These are phyloP conservation scores for Wickerhamiella kurtzmanii DNA, from an alignment of 805 yeast species.

Conservation along the genomic window DNA sequence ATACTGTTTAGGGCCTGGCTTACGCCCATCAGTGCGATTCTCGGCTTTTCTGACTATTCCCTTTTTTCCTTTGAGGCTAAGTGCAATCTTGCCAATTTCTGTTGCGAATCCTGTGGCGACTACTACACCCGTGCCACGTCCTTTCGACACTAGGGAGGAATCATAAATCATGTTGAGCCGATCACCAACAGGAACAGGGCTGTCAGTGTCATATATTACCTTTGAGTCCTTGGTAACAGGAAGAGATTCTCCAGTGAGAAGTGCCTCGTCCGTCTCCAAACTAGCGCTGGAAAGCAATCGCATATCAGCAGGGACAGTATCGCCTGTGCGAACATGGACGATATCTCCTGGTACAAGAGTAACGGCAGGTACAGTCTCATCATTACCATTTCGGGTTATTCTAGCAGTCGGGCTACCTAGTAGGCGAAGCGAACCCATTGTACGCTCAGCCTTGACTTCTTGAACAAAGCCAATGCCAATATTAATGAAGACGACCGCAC, in stretches of 20 bases:
- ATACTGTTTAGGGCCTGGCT: constrained; percentile 27
- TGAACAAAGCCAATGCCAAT: constrained; percentile 56
- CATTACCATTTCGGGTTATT: constrained; percentile 48
- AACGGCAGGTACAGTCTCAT: constrained; percentile 43
- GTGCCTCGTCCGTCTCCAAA: constrained; percentile 59
- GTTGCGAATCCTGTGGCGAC: constrained; percentile 56
- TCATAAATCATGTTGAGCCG: constrained; percentile 58
- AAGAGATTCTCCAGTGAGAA: constrained; percentile 52
- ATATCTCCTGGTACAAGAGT: constrained; percentile 66
- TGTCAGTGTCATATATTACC: constrained; percentile 28
- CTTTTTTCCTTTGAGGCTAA: constrained; percentile 34
- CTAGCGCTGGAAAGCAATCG: constrained; percentile 45
- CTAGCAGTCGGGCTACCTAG: constrained; percentile 60
- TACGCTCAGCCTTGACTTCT: constrained; percentile 61
- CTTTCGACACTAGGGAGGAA: constrained; percentile 58
- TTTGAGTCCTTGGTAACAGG: constrained; percentile 45
- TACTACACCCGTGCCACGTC: constrained; percentile 59
- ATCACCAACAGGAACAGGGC: constrained; percentile 50
- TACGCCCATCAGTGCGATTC: constrained; percentile 32
- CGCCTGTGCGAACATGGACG: constrained; percentile 51
- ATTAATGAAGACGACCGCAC: constrained; percentile 50
- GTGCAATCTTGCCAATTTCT: constrained; percentile 64
- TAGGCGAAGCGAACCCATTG: constrained; percentile 59
- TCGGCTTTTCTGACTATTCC: constrained; percentile 31
- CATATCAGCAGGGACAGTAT: constrained; percentile 63